Conservation (phyloP, 73 alveolate genomes). For the Paramecium tetraurelia region DNA sequence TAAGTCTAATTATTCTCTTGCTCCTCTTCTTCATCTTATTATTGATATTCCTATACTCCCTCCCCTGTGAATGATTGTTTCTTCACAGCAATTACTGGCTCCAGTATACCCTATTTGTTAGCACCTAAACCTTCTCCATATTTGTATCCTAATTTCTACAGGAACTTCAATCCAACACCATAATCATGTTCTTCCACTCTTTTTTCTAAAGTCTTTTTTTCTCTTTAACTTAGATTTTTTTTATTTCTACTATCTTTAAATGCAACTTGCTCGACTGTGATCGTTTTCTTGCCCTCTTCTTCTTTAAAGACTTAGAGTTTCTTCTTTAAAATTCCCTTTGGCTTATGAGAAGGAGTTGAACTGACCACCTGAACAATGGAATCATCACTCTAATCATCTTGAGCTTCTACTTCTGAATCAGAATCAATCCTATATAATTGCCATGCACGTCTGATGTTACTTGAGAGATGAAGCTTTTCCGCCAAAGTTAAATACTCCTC, state of each 20-base stretch:
- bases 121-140: slow-evolving; percentile 13
- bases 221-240: not conserved
- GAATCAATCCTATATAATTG: not conserved
- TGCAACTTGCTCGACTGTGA: not conserved
- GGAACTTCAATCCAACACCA: not conserved
- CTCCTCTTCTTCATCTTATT: not conserved
- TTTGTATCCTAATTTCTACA: not conserved
- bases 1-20: not conserved
- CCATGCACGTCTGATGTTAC: not conserved
- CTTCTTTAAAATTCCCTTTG: not conserved
- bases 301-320: not conserved
- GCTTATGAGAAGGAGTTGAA: not conserved
- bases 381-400: not conserved
- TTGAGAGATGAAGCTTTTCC: not conserved
- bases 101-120: not conserved
- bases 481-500: not conserved
- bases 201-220: not conserved
- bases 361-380: not conserved
- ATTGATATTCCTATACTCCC: not conserved
- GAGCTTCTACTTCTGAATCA: not conserved
- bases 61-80: not conserved
- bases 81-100: not conserved
- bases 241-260: not conserved
- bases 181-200: not conserved
- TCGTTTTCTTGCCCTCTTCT: not conserved